A percentile compares a stretch with the other conserved stretches of the same genome.
Evolutionary conservation across 2,329 filamentous ascomycete genomes (phyloP).

Genomic region (Nigrograna mackinnonii): DNA sequence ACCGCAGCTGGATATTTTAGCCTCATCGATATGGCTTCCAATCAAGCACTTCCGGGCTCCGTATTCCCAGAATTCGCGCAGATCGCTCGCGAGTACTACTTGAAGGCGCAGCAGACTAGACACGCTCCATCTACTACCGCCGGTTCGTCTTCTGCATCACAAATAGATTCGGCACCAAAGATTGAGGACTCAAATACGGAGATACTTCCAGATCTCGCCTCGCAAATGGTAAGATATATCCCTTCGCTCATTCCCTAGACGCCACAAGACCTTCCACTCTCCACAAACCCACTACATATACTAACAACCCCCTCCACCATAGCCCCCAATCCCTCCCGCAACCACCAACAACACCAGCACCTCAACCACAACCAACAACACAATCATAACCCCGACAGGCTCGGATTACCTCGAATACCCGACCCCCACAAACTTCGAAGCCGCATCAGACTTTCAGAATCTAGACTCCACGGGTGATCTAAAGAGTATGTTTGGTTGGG

Average conservation of each 20-base stretch:
- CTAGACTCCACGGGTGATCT: neutral
- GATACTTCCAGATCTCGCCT: neutral
- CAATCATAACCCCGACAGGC: neutral
- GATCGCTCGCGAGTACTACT: neutral
- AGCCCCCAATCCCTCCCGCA: neutral
- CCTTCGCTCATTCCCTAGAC: neutral
- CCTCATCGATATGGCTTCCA: neutral
- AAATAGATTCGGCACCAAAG: neutral
- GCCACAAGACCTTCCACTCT: neutral
- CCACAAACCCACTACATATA: neutral
- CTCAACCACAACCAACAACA: neutral
- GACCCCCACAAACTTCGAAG: neutral
- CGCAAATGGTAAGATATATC: neutral
- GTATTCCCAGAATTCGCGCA: neutral
- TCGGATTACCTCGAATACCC: neutral
- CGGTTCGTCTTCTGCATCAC: neutral
- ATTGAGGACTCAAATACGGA: neutral
- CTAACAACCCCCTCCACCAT: neutral
- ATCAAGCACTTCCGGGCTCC: neutral
- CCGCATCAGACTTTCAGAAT: neutral
- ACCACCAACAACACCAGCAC: neutral
- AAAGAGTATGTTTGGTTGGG: neutral
- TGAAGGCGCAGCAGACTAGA: neutral
- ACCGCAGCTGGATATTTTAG: neutral
- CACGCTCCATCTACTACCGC: neutral